A percentile compares a stretch with the other conserved stretches of the same genome.
Conservation (phyloP, 805 yeast species). For the Saccharomycopsis capsularis region DNA sequence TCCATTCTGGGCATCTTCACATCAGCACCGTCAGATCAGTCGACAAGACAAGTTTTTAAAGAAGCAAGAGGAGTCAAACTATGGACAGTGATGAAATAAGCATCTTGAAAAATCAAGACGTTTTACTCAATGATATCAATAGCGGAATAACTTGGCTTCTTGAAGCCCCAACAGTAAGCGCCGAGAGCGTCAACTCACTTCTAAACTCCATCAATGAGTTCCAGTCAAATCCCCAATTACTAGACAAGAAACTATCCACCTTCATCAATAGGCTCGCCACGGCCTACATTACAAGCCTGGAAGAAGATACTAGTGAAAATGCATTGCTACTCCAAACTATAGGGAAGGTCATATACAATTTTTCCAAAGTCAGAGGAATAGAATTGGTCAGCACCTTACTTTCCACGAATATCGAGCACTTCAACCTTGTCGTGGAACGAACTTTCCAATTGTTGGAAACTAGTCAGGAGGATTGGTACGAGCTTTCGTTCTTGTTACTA, state of each 20-base stretch:
- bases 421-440: conserved; percentile 33
- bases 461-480: conserved; percentile 37
- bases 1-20: too few species aligned
- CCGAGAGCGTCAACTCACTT: conserved; percentile 11
- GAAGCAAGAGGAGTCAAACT: too few species aligned
- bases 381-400: conserved; percentile 55
- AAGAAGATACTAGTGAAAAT: not conserved
- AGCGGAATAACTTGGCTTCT: conserved; percentile 9
- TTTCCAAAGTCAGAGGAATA: conserved; percentile 60
- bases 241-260: conserved; percentile 36
- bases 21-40: too few species aligned
- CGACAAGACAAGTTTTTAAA: too few species aligned
- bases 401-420: conserved; percentile 48
- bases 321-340: too few species aligned
- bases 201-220: conserved; percentile 37
- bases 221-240: conserved; percentile 46
- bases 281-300: conserved; percentile 23
- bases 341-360: conserved; percentile 43
- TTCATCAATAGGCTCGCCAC: conserved; percentile 30
- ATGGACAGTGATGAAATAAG: conserved; percentile 31
- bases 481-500: conserved; percentile 43
- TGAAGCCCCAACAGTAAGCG: not conserved
- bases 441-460: conserved; percentile 17
- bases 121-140: conserved; percentile 22
- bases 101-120: conserved; percentile 27